phyloP scores from a whole-genome alignment of 2,329 filamentous ascomycete species.

The Fusarium clavum region DNA sequence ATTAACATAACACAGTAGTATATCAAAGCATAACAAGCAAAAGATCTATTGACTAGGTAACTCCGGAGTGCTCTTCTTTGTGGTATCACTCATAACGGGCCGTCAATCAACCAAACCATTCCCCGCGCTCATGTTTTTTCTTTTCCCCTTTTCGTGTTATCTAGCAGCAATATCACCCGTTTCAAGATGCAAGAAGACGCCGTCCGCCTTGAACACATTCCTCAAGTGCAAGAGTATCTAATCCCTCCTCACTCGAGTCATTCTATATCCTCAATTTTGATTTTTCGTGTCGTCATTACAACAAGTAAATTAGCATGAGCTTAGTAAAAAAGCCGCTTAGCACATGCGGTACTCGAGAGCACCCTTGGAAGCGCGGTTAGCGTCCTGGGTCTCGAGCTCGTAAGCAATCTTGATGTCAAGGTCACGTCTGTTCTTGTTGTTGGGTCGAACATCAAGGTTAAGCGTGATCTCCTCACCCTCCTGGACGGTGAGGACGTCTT shows the following conservation, averaged over 20 bases:
- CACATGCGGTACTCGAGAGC: constrained; percentile 84
- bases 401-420: constrained; percentile 92
- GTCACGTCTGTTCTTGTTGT: constrained; percentile 93
- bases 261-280: constrained; percentile 11
- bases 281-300: constrained; percentile 45
- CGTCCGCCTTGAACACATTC: constrained; percentile 41
- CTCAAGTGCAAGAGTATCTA: constrained; percentile 38
- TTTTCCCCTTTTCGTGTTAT: constrained; percentile 33
- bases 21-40: constrained; percentile 45
- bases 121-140: constrained; percentile 28
- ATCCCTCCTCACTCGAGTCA: constrained; percentile 9
- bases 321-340: constrained; percentile 51
- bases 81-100: constrained; percentile 48
- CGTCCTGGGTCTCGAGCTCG: constrained; percentile 80
- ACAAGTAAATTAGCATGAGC: constrained; percentile 21
- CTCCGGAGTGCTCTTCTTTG: constrained; percentile 45
- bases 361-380: constrained; percentile 75
- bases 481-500: constrained; percentile 92
- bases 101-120: constrained; percentile 42
- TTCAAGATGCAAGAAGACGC: constrained; percentile 46
- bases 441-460: constrained; percentile 84
- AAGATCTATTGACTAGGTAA: constrained; percentile 45
- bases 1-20: not conserved
- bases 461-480: constrained; percentile 83
- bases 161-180: constrained; percentile 38